phyloP scores from a whole-genome alignment of 2,329 filamentous ascomycete genomes.

The Coniochaeta ligniaria region DNA sequence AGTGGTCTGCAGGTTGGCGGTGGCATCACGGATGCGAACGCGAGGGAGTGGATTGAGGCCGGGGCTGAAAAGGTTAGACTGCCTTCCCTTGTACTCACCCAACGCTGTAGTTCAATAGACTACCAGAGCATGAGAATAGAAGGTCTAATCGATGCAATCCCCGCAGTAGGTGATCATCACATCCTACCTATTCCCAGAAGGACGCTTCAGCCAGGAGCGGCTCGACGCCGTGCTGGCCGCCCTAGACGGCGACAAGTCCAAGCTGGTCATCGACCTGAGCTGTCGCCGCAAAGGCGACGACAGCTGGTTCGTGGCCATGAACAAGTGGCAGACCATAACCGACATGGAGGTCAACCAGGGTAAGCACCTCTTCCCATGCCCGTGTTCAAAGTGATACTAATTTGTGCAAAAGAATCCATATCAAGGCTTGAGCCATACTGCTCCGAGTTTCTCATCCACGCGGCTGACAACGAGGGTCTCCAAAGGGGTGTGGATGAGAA shows the following conservation, averaged over 20 bases:
- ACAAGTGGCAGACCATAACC: conserved; percentile 97
- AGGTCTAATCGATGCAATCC: neutral
- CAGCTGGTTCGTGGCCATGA: conserved; percentile 95
- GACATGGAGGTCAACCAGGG: conserved; percentile 90
- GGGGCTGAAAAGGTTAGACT: conserved; percentile 77
- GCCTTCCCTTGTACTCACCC: neutral
- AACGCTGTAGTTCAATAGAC: no score
- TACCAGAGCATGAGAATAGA: neutral
- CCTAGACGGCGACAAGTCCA: conserved; percentile 66
- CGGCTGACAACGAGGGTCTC: conserved; percentile 91
- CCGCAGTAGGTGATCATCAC: conserved; percentile 83
- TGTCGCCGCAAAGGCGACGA: conserved; percentile 67
- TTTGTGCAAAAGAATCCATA: conserved; percentile 59
- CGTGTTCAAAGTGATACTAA: neutral
- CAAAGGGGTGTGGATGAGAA: conserved; percentile 86
- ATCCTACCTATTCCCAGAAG: conserved; percentile 84
- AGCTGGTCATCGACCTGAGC: conserved; percentile 91
- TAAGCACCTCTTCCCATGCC: conserved; percentile 26
- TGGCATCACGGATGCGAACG: conserved; percentile 85
- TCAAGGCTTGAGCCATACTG: conserved; percentile 79
- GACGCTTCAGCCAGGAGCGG: conserved; percentile 69
- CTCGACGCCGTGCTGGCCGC: conserved; percentile 67
- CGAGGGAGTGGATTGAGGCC: conserved; percentile 73
- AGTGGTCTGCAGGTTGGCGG: conserved; percentile 81
- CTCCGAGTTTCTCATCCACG: conserved; percentile 94